A percentile compares a stretch with the other conserved stretches of the same genome.
phyloP scores from a whole-genome alignment of 2,329 filamentous ascomycete genomes.

The Catunica adiposa region DNA sequence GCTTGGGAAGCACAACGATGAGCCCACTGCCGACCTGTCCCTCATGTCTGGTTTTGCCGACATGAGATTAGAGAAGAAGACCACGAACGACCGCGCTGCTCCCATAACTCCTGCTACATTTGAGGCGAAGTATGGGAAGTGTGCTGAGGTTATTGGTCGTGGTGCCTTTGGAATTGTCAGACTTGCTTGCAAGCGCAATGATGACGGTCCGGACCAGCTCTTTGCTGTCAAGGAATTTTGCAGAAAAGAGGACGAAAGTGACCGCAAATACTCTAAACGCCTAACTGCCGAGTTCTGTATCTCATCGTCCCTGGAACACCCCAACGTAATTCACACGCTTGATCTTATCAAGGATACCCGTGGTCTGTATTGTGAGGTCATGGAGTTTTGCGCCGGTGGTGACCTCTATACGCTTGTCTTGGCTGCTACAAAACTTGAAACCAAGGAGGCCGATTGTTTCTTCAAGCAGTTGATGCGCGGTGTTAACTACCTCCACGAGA shows the following conservation, averaged over 20 bases:
- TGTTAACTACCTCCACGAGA: conserved; percentile 97
- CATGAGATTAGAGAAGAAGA: conserved; percentile 37
- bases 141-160: conserved; percentile 88
- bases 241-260: conserved; percentile 78
- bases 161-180: conserved; percentile 95
- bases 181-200: conserved; percentile 89
- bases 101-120: conserved; percentile 49
- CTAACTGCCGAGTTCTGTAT: conserved; percentile 97
- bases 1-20: conserved; percentile 68
- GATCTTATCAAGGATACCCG: conserved; percentile 92
- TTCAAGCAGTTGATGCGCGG: conserved; percentile 99
- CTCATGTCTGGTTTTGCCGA: conserved; percentile 94
- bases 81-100: conserved; percentile 11
- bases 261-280: conserved; percentile 95
- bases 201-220: conserved; percentile 72
- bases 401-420: conserved; percentile 90
- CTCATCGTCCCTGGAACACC: conserved; percentile 86
- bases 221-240: conserved; percentile 98
- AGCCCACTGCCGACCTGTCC: conserved; percentile 65
- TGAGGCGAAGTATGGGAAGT: conserved; percentile 95
- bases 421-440: conserved; percentile 78
- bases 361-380: conserved; percentile 95
- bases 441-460: conserved; percentile 87
- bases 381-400: conserved; percentile 96
- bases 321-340: conserved; percentile 94